Conservation (phyloP, 257 asterid genomes). For the Solanum neorickii region DNA sequence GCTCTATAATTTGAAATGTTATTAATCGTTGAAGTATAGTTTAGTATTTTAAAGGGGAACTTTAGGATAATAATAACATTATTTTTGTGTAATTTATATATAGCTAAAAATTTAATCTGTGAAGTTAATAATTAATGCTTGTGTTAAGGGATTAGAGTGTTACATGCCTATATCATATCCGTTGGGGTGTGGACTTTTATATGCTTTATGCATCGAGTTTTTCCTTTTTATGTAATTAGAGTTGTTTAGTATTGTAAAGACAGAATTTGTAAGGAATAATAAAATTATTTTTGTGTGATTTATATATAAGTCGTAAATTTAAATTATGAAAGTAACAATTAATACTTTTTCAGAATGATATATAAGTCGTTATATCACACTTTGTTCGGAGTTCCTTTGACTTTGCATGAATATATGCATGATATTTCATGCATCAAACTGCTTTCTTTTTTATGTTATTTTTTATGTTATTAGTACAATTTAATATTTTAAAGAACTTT, state of each 20-base stretch:
- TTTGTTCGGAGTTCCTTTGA: background rate
- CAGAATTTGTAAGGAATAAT: rapidly evolving
- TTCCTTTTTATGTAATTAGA: too few species aligned
- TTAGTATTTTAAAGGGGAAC: background rate
- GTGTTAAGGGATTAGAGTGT: background rate
- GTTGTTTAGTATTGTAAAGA: background rate
- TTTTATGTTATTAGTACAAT: background rate
- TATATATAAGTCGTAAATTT: background rate
- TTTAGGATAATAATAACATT: background rate
- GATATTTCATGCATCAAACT: background rate
- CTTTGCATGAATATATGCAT: background rate
- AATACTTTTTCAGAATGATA: background rate
- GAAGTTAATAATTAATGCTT: background rate
- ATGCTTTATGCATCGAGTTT: too few species aligned
- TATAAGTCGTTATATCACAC: background rate
- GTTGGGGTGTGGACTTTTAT: background rate
- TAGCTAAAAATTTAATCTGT: background rate
- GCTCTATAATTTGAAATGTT: background rate
- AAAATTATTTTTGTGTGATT: background rate
- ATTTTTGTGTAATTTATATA: background rate
- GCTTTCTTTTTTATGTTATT: background rate
- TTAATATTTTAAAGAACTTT: background rate
- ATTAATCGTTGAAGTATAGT: background rate
- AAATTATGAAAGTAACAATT: background rate
- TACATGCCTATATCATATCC: background rate